Base-by-base conservation (phyloP, 2,329 filamentous ascomycete genomes). In the Aureobasidium sp. region DNA sequence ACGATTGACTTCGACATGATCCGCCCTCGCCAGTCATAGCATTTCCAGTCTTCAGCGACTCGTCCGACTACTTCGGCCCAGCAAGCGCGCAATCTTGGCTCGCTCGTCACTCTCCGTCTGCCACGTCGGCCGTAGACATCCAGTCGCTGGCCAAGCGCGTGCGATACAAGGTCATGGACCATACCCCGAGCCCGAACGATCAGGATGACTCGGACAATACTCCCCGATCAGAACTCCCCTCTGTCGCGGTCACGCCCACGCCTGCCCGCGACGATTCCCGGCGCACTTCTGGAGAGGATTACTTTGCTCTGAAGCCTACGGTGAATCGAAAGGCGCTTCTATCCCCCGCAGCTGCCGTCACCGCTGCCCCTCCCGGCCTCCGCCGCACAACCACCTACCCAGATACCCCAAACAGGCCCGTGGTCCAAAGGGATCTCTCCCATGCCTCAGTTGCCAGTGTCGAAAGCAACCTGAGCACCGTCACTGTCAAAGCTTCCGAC, bases 381-480 rank as follows among this genome's bases (percentile, higher is more conserved):
- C 55, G 55, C 17, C 43, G 42, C 10, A 49, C 55, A 19, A 43
- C 23, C 15, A 43, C 55, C 19, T 59, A 60, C 23, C 43, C 62
- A 5, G 61, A 63, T 57, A 50, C 59, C 7, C 50, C 58, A 2
- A 47, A 60, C 50, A 60, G 74, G 60, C 76, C 74, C 45, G 60
- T 64, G 42, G 71, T 74, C 46, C 72, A 74, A 60, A 70, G 74
- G 64, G 74, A 77, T 60, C 60, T 73, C 43, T 77, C 76, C 6
- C 73, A 67, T 61, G 66, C 71, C 15, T 78, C 76, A 2, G 75
- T 72, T 23, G 67, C 74, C 59, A 77, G 74, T 67, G 71, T 70
- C 55, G 68, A 72, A 53, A 70, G 68, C 60, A 75, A 74, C 1
- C 70, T 76, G 57, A 75, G 75, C 58, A 65, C 65, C 13, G 64